Base-by-base conservation (phyloP, 768 basidiomycete genomes). In the Calocera viscosa region DNA sequence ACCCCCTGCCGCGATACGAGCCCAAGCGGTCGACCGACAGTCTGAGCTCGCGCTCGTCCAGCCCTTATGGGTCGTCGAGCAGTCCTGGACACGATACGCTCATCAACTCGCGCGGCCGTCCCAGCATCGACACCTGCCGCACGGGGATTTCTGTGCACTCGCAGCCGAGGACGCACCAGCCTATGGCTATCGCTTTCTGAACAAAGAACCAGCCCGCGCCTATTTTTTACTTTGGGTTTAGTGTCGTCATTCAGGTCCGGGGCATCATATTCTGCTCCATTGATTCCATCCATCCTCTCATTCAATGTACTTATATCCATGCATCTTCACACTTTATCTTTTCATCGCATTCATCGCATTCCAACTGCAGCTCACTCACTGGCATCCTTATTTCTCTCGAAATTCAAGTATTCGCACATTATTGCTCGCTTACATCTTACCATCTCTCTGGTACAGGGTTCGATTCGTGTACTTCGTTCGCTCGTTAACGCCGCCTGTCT, bases 131-230 rank as follows among this genome's bases (percentile, higher is more conserved):
- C 24, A 60, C 26, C 30, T 60, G 53, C 30, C 30, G 53, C 10
- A 32, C 53, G 14, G 26, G 14, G 7, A 28, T 32, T 12, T 60
- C 53, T 3, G 53, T 60, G 30, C 53, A 32, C 26, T 28, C 53
- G 14, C 53, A 26, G 53, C 53, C 53, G 26, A 60, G 30, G 30
- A 26, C 14, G 26, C 53, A 60, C 30, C 53, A 60, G 26, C 26
- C 53, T 10, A 60, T 60, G 53, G 53, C 53, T 60, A 30, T 60
- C 53, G 53, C 53, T 26, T 26, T 60, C 53, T 60, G 53, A 60
- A 16, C 22, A 24, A 47, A 5, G 14, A 26, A 2, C 53, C 30
- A 19, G 7, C 30, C 16, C 53, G 24, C 53, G 11, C 30, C 30
- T 8, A 11, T 60, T 32, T 32, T 32, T 60, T 30, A 28, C 26